Evolutionary conservation across 352 stramenopile genomes (phyloP).

Genomic region (Pythium insidiosum): DNA sequence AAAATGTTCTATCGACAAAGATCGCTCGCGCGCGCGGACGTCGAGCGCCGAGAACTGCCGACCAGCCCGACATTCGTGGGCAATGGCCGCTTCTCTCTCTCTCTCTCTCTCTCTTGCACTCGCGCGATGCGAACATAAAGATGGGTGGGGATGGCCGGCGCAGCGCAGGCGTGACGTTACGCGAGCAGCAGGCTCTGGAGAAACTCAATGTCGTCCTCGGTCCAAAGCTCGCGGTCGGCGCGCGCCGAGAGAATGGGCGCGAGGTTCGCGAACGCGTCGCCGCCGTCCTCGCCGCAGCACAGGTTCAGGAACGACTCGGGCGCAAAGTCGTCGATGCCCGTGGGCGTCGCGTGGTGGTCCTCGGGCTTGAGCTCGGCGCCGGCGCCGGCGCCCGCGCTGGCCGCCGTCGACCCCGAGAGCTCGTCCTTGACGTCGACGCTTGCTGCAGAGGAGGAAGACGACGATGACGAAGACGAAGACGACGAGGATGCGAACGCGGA

Average conservation of each 20-base stretch:
- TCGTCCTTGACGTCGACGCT: slow-evolving; percentile 1
- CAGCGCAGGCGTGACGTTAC: no score
- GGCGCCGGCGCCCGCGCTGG: not conserved
- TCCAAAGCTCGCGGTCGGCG: slow-evolving; percentile 58
- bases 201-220: slow-evolving; percentile 76
- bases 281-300: slow-evolving; percentile 22
- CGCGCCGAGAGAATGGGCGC: slow-evolving; percentile 37
- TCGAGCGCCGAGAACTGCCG: no score
- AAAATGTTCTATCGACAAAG: no score
- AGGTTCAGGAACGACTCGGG: slow-evolving; percentile 42
- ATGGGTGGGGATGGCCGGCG: no score
- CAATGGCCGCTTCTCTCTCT: no score
- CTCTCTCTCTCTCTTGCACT: no score
- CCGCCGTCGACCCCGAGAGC: no score
- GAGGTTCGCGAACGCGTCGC: slow-evolving; percentile 26
- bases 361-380: slow-evolving; percentile 18
- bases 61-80: no score
- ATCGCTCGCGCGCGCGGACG: no score
- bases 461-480: no score
- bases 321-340: slow-evolving; percentile 55
- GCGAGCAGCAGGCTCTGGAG: slow-evolving; percentile 63
- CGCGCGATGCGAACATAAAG: no score
- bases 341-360: slow-evolving; percentile 36
- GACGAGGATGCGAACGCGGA: slow-evolving; percentile 1
- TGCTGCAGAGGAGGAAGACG: no score